These are phyloP conservation scores for Cardiospermum halicacabum DNA, from an alignment of 345 rosid genomes.

Conservation along the genomic window DNA sequence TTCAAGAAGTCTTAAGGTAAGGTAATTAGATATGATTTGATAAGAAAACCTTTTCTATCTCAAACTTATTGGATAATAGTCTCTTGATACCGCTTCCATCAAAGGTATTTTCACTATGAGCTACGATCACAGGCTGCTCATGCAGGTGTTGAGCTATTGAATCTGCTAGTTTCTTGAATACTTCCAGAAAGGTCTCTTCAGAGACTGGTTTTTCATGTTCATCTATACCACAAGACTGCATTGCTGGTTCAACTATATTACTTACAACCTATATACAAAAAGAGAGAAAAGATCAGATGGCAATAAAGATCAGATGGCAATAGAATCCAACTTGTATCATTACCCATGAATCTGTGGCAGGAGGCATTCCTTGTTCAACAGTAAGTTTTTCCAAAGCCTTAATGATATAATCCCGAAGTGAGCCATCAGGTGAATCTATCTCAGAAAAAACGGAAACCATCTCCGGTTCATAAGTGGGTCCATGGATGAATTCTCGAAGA, in stretches of 20 bases:
- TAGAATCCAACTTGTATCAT: background rate
- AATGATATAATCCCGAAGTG: conserved; percentile 42
- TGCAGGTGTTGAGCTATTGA: conserved; percentile 65
- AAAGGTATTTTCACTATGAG: conserved; percentile 78
- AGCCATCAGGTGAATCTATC: conserved; percentile 35
- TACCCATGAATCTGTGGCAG: conserved; percentile 85
- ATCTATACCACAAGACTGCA: conserved; percentile 33
- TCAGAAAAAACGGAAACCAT: conserved; percentile 51
- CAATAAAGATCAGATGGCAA: background rate
- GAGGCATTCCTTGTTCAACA: conserved; percentile 94
- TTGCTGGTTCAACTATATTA: conserved; percentile 66
- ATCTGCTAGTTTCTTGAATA: conserved; percentile 63
- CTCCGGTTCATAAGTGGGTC: conserved; percentile 65
- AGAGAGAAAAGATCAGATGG: background rate
- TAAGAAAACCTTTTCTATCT: conserved; percentile 63
- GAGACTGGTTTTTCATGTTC: conserved; percentile 38
- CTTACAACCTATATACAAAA: conserved; percentile 51
- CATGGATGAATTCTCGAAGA: conserved; percentile 66
- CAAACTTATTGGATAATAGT: conserved; percentile 75
- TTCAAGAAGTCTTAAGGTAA: background rate
- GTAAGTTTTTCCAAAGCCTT: conserved; percentile 66
- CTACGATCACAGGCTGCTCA: conserved; percentile 94
- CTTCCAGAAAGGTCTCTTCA: conserved; percentile 53
- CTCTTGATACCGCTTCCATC: conserved; percentile 81
- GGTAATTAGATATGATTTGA: background rate